Conservation (phyloP, 768 basidiomycete genomes). For the Suillus bovinus region DNA sequence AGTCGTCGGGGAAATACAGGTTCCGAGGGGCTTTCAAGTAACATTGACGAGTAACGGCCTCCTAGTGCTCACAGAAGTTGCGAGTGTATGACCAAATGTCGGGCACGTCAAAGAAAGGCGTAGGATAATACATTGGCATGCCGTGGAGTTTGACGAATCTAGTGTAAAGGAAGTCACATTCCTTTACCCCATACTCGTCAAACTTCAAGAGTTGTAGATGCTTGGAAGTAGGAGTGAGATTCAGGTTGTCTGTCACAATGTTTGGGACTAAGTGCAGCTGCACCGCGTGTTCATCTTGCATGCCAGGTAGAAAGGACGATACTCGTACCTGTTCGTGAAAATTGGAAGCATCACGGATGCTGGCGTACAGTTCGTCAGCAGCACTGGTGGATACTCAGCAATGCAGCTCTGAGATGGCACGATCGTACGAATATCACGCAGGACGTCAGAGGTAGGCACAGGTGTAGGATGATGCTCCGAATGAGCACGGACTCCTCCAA, state of each 20-base stretch:
- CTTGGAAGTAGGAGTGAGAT: background rate
- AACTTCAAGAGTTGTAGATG: background rate
- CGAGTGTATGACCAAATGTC: background rate
- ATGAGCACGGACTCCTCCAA: background rate
- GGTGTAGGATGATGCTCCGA: background rate
- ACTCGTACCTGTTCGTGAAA: background rate
- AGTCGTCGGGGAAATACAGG: background rate
- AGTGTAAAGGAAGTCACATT: too few species aligned
- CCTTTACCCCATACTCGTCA: too few species aligned
- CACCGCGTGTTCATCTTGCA: too few species aligned
- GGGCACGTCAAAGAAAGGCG: background rate
- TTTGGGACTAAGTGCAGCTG: background rate
- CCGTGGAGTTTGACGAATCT: background rate
- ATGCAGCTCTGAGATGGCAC: background rate
- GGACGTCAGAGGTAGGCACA: background rate
- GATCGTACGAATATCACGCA: background rate
- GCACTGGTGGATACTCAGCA: background rate
- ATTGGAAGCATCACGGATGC: background rate
- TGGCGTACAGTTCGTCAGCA: background rate
- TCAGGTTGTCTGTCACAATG: background rate
- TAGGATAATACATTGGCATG: background rate
- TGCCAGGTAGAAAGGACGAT: too few species aligned
- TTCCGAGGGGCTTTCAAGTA: background rate
- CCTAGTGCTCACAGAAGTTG: background rate
- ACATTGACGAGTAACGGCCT: too few species aligned